These are phyloP conservation scores for Petasospora fabianii DNA, from an alignment of 1,139 yeast genomes.

Conservation along the genomic window DNA sequence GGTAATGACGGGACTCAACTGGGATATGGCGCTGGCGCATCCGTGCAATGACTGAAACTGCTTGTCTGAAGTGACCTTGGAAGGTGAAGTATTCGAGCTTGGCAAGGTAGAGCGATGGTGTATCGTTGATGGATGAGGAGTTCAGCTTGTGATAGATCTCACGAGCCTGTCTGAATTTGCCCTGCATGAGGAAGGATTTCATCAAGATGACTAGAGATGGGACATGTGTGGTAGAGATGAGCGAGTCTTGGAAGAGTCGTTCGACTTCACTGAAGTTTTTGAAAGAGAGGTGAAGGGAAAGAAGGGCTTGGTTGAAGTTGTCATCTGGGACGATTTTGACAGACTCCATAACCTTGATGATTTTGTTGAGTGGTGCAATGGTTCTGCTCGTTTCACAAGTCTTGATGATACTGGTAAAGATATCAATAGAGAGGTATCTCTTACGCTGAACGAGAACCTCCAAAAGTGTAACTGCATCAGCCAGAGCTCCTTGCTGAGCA, in stretches of 20 bases:
- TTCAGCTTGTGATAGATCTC: constrained; percentile 1
- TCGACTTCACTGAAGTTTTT: constrained; percentile 15
- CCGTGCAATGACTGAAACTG: constrained; percentile 41
- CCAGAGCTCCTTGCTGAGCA: constrained; percentile 55
- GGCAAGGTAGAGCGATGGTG: constrained; percentile 6
- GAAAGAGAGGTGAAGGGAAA: constrained; percentile 13
- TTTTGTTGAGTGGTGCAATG: constrained; percentile 7
- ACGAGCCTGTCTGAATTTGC: constrained; percentile 9
- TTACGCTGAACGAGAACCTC: constrained; percentile 59
- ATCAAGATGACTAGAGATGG: constrained; percentile 13
- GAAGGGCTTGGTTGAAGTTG: constrained; percentile 13
- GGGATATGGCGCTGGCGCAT: constrained; percentile 24
- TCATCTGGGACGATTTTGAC: constrained; percentile 13
- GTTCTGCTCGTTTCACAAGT: constrained; percentile 45
- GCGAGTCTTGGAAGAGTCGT: not conserved
- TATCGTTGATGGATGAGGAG: not conserved
- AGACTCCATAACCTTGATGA: constrained; percentile 13
- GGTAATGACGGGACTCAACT: constrained; percentile 14
- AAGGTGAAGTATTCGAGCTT: constrained; percentile 15
- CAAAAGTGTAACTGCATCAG: constrained; percentile 55
- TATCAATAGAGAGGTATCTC: constrained; percentile 50
- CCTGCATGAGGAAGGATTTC: constrained; percentile 15
- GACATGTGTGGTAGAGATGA: not conserved
- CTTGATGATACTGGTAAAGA: constrained; percentile 62
- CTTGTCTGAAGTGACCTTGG: constrained; percentile 23